These are phyloP conservation scores for Microdochium nivale DNA, from an alignment of 2,329 filamentous ascomycete genomes.

Conservation along the genomic window DNA sequence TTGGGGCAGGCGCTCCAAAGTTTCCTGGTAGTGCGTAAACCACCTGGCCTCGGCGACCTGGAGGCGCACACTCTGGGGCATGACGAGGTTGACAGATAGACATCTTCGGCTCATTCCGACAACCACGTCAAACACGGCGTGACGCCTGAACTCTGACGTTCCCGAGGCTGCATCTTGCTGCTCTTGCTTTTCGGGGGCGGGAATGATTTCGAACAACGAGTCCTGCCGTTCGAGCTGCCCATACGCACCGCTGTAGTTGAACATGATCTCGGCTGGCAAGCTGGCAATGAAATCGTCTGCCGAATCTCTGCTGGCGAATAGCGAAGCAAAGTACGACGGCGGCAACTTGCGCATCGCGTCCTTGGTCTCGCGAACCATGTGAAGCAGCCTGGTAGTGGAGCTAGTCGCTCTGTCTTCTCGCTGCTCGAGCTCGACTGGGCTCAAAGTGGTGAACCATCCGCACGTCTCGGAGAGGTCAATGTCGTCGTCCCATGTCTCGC, in stretches of 20 bases:
- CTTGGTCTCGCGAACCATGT: neutral
- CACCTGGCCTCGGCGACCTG: neutral
- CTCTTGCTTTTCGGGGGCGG: neutral
- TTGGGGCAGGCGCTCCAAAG: neutral
- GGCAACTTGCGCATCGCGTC: neutral
- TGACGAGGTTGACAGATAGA: neutral
- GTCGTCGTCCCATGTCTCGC: slow-evolving; percentile 9
- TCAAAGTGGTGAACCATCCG: slow-evolving; percentile 15
- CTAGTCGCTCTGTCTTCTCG: neutral
- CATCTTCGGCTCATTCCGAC: neutral
- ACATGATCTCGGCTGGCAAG: neutral
- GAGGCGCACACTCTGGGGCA: neutral
- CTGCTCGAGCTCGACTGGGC: slow-evolving; percentile 2
- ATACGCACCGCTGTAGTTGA: neutral
- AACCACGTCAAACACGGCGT: neutral
- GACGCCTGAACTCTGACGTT: neutral
- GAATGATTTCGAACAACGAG: neutral
- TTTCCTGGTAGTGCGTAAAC: neutral
- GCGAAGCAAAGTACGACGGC: neutral
- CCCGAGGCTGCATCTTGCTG: neutral
- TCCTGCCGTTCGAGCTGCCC: neutral
- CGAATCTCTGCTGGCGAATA: neutral
- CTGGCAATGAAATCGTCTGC: neutral
- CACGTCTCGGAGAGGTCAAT: slow-evolving; percentile 12
- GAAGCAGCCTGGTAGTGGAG: neutral